phyloP scores from a whole-genome alignment of 768 basidiomycete genomes.

The Naganishia friedmannii region DNA sequence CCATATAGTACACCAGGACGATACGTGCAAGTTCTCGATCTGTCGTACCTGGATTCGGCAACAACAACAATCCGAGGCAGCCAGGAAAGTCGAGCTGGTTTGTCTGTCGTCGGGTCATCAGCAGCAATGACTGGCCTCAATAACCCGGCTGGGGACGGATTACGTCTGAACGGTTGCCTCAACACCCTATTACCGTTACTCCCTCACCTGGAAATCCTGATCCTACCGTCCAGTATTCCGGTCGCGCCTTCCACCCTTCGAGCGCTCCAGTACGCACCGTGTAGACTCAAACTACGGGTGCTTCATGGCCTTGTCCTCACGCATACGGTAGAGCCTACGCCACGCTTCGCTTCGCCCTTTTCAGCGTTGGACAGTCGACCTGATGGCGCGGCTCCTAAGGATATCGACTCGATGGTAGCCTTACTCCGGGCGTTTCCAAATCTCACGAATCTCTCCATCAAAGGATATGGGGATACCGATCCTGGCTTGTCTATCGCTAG shows the following conservation, averaged over 20 bases:
- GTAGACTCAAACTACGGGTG: background rate
- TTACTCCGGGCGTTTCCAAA: slow-evolving; percentile 19
- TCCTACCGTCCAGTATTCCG: slow-evolving; percentile 37
- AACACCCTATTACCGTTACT: slow-evolving; percentile 43
- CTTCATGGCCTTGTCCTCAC: slow-evolving; percentile 19
- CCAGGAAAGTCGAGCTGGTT: background rate
- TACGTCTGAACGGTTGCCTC: slow-evolving; percentile 27
- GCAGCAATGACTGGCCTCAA: slow-evolving; percentile 7
- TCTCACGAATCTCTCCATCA: slow-evolving; percentile 3
- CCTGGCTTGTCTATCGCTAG: background rate
- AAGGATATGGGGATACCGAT: slow-evolving; percentile 11
- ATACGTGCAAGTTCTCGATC: slow-evolving; percentile 74
- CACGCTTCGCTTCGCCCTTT: background rate
- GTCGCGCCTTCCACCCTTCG: slow-evolving; percentile 17
- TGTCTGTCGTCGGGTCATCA: background rate
- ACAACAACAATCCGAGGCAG: background rate
- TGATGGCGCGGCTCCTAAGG: background rate
- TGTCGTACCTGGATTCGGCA: slow-evolving; percentile 47
- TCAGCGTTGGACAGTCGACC: slow-evolving; percentile 1
- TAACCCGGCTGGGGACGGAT: slow-evolving; percentile 3
- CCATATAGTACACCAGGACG: slow-evolving; percentile 83
- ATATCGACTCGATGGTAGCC: slow-evolving; percentile 10
- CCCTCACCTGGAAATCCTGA: slow-evolving; percentile 44
- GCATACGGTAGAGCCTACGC: slow-evolving; percentile 16
- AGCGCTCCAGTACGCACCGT: slow-evolving; percentile 17